Percentiles rank a stretch among this genome's conserved stretches.
phyloP scores from a whole-genome alignment of 2,329 filamentous ascomycete genomes.

The Gaeumannomyces sp. region DNA sequence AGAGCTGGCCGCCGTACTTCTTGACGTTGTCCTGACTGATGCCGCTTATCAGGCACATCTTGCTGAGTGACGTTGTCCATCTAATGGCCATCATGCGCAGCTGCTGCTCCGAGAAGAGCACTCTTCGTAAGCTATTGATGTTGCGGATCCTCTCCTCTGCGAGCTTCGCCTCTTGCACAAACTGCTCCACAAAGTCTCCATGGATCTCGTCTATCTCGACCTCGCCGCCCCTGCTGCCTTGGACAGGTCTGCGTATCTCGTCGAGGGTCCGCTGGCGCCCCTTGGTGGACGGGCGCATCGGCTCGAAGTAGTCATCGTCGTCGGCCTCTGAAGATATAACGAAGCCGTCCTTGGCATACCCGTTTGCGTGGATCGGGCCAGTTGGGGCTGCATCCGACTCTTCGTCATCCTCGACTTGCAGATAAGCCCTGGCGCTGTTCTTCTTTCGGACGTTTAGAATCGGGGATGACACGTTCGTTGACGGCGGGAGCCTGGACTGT shows the following conservation, averaged over 20 bases:
- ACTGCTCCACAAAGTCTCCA: constrained; percentile 55
- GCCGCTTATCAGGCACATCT: constrained; percentile 57
- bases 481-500: constrained; percentile 22
- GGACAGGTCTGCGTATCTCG: constrained; percentile 52
- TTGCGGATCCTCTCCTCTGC: constrained; percentile 57
- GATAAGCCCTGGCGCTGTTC: constrained; percentile 24
- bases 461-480: constrained; percentile 49
- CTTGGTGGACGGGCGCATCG: constrained; percentile 27
- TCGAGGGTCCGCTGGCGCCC: constrained; percentile 29
- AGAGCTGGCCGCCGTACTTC: constrained; percentile 54
- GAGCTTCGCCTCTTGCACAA: constrained; percentile 55
- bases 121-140: constrained; percentile 46
- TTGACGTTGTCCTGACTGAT: constrained; percentile 58
- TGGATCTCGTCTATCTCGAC: constrained; percentile 50
- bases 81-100: constrained; percentile 67
- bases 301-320: constrained; percentile 41
- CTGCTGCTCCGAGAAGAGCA: constrained; percentile 62
- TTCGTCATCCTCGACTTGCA: constrained; percentile 30
- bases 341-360: constrained; percentile 38
- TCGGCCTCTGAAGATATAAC: constrained; percentile 31
- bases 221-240: constrained; percentile 46
- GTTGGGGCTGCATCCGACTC: constrained; percentile 27
- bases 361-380: constrained; percentile 28
- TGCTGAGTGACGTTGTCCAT: constrained; percentile 55
- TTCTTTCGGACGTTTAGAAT: constrained; percentile 32